A percentile compares a stretch with the other conserved stretches of the same genome.
These are phyloP conservation scores for Gaertneriomyces sp. DNA, from an alignment of 192 early-diverging fungal species.

Conservation along the genomic window DNA sequence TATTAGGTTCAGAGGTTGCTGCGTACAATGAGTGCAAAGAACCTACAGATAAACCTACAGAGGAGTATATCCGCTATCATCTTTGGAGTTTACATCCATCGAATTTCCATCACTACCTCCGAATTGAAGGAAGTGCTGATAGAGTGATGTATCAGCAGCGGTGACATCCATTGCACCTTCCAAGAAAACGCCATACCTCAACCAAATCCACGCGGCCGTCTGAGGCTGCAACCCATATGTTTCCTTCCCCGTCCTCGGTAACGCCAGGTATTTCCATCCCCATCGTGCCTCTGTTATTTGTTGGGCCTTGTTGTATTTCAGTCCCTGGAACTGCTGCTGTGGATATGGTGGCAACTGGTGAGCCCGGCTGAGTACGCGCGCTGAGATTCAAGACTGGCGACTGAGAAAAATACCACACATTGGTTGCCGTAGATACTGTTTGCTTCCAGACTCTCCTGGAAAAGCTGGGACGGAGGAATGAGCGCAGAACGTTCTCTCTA, in stretches of 20 bases:
- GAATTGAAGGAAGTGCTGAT: conserved; percentile 42
- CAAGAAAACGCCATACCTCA: conserved; percentile 29
- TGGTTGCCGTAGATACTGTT: too few species aligned
- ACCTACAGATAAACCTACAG: conserved; percentile 46
- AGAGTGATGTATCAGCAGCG: conserved; percentile 47
- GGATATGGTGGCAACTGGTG: too few species aligned
- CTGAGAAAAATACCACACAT: too few species aligned
- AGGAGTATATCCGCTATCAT: conserved; percentile 77
- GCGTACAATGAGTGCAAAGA: not conserved
- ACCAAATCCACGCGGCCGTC: conserved; percentile 64
- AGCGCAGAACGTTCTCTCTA: too few species aligned
- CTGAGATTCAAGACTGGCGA: too few species aligned
- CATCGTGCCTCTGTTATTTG: too few species aligned
- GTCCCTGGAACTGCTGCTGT: too few species aligned
- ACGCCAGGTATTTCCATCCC: conserved; percentile 19
- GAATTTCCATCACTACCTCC: conserved; percentile 20
- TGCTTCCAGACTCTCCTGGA: too few species aligned
- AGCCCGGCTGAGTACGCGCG: too few species aligned
- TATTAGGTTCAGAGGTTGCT: not conserved
- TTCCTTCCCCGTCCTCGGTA: conserved; percentile 17
- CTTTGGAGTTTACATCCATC: conserved; percentile 58
- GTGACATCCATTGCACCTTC: not conserved
- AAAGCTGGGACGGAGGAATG: too few species aligned
- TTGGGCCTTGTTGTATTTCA: too few species aligned
- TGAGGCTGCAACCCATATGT: conserved; percentile 68